Conservation (phyloP, 768 basidiomycete genomes). For the Cystobasidium onofrii region DNA sequence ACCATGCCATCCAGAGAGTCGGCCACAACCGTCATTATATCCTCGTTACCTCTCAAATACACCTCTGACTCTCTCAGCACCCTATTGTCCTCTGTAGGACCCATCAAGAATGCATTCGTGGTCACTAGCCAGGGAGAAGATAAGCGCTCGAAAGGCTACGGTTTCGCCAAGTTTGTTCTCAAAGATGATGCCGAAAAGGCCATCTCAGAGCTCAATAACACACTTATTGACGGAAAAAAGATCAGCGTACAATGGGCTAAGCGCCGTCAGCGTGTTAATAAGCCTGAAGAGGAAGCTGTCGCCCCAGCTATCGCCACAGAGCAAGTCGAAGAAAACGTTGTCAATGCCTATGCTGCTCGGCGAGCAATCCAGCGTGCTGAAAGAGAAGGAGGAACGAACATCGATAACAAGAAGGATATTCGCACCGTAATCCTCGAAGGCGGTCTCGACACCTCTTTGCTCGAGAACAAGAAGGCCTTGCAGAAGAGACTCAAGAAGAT, state of each 20-base stretch:
- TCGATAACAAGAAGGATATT: conserved; percentile 23
- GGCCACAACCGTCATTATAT: conserved; percentile 73
- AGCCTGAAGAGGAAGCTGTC: conserved; percentile 37
- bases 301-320: conserved; percentile 4
- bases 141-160: conserved; percentile 74
- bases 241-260: conserved; percentile 36
- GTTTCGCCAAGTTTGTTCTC: conserved; percentile 86
- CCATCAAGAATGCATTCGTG: conserved; percentile 86
- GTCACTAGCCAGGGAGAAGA: conserved; percentile 63
- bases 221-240: conserved; percentile 33
- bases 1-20: not conserved
- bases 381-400: not conserved
- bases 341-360: conserved; percentile 26
- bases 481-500: conserved; percentile 68
- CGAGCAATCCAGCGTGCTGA: conserved; percentile 36
- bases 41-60: conserved; percentile 79
- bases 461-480: conserved; percentile 39
- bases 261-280: conserved; percentile 35
- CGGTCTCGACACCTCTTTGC: conserved; percentile 36
- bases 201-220: conserved; percentile 33
- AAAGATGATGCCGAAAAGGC: conserved; percentile 69
- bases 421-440: conserved; percentile 56
- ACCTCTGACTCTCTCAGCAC: conserved; percentile 86
- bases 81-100: conserved; percentile 89
- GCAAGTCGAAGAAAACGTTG: conserved; percentile 12